Conservation (phyloP, 306 rosid genomes). For the Hylodesmum podocarpum region DNA sequence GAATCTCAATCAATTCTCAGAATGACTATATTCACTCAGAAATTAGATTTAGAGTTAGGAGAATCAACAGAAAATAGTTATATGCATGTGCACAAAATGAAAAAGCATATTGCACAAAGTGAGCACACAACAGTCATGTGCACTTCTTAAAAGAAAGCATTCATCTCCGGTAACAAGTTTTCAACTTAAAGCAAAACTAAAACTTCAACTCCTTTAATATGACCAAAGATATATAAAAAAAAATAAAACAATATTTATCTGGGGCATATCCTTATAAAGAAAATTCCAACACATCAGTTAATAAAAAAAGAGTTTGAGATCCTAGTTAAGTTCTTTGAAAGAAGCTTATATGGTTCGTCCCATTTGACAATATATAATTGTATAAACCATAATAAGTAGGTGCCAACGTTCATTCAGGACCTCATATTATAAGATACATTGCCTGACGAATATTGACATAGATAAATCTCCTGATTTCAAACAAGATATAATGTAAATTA, state of each 20-base stretch:
- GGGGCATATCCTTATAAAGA: not conserved
- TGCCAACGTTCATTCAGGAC: not conserved
- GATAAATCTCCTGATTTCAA: not conserved
- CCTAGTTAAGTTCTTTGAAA: too few relatives aligned
- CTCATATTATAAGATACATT: not conserved
- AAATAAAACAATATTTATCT: not conserved
- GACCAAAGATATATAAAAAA: not conserved
- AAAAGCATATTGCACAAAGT: not conserved
- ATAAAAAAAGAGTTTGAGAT: too few relatives aligned
- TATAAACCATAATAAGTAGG: too few relatives aligned
- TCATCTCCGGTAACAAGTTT: not conserved
- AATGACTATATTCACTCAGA: not conserved
- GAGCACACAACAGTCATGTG: not conserved
- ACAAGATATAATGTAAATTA: not conserved
- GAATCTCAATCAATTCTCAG: conserved; percentile 16
- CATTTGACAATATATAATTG: too few relatives aligned
- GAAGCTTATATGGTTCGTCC: too few relatives aligned
- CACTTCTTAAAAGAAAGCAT: not conserved
- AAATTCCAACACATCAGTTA: not conserved
- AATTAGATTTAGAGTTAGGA: not conserved
- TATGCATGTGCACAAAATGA: too few relatives aligned
- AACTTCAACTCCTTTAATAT: not conserved
- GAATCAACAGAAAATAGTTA: not conserved
- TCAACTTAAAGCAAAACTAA: not conserved
- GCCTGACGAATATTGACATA: not conserved